Base-by-base conservation (phyloP, 257 asterid species). In the Anisodus tanguticus region DNA sequence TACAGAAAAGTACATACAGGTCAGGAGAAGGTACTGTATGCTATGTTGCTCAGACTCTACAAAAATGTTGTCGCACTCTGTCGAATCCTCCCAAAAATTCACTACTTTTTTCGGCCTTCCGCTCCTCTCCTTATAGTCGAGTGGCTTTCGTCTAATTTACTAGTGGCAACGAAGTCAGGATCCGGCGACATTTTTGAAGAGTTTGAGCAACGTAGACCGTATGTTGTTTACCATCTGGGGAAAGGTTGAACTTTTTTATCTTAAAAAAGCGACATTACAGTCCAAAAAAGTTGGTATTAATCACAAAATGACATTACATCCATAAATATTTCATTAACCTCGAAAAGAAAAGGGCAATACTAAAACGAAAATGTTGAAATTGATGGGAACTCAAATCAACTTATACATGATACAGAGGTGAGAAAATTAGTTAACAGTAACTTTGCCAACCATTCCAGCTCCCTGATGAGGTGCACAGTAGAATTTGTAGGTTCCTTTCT, bases 391-490 rank as follows among this genome's bases (percentile, higher is more conserved):
- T 66, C 63, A 12, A 81, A 66, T 43, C 9, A 63, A 81, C 77
- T 81, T 62, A 19, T 63, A 81, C 84, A 62, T 7, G 55, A 81
- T 53, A 81, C 16, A 69, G 81, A 85, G 69, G 59, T 59, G 63
- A 31, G 81, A 22, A 51, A 10, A 17, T 12, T 89, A 93, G 76
- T 93, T 92, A 8, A 95, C 97, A 41, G 94, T 95, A 11, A 94
- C 94, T 87, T 89, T 88, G 83, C 98, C 97, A 39, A 83, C 88
- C 98, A 95, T 95, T 84, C 98, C 98, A 63, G 97, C 94, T 37
- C 97, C 97, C 80, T 84, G 89, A 88, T 95, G 99, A 66, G 98
- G 99, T 13, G 95, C 4, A 57, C 99, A 95, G 93, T 93, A 94
- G 92, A 94, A 95, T 17, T 54, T 82, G 94, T 94, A 95, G 12